Evolutionary conservation across 371 early-diverging fungal genomes (phyloP), one percentile per base, ranked within the genome.

Genomic region (Rhizopus microsporus): DNA sequence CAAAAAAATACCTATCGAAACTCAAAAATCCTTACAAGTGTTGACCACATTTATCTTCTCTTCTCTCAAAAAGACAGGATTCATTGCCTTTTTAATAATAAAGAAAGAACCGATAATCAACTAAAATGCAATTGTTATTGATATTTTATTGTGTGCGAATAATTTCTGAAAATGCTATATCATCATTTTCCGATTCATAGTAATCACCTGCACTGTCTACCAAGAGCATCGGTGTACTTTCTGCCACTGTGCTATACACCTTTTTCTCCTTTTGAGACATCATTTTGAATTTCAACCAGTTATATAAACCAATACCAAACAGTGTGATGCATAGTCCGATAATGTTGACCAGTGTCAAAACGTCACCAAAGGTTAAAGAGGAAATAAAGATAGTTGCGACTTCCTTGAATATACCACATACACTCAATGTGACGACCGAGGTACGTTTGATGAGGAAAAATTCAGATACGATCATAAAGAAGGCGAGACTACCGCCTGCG

Each of bases 341-440:
- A 3, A 80, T 72, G 46, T 89, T 92, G 52, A 84, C 62, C 0
- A 78, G 40, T 1, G 90, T 88, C 59, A 91, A 74, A 8, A 69
- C 59, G 62, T 92, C 94, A n/a, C 87, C 86, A 75, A 91, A 91
- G 8, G 87, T 74, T 40, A 87, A n/a, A 3, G 74, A 69, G 0
- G 91, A 86, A 5, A 86, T 71, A 23, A 79, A 69, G 12, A 93
- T 84, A 29, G 90, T 91, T 4, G 88, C 74, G 5, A 91, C 86
- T 71, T 93, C 93, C 67, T 95, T 96, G 58, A 90, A 83, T 56
- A 95, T 95, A 42, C 97, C 97, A 32, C 92, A 93, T 1, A 97
- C 89, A 42, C 93, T 92, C 35, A 97, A 70, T 0, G 97, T 94
- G 1, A 97, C 86, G 0, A 92, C 94, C 0, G 91, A 92, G 0